Conservation (phyloP, 805 yeast species). For the Wickerhamomyces subpelliculosus region DNA sequence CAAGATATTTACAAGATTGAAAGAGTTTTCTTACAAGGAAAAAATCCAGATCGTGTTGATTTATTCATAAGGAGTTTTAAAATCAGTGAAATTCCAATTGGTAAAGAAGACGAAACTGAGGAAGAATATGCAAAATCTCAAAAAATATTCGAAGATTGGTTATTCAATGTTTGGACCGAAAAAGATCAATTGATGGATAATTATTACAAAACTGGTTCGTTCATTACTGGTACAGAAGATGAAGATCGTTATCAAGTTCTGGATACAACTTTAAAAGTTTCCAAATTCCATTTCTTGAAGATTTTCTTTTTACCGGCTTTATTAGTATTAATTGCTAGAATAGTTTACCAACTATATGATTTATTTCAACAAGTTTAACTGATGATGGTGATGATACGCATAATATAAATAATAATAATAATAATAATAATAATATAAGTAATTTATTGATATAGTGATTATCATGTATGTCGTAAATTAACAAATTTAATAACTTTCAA, state of each 20-base stretch:
- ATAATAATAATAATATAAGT: no score
- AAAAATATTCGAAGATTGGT: conserved; percentile 64
- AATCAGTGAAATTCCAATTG: conserved; percentile 58
- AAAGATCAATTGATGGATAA: conserved; percentile 69
- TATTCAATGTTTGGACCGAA: conserved; percentile 62
- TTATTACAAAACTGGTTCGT: conserved; percentile 51
- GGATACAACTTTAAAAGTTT: conserved; percentile 15
- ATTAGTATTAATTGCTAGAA: conserved; percentile 13
- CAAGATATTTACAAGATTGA: conserved; percentile 68
- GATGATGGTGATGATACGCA: no score
- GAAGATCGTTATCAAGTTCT: conserved; percentile 10
- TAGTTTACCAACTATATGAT: neutral
- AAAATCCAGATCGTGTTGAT: conserved; percentile 61
- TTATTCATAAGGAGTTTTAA: conserved; percentile 56
- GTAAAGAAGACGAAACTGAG: conserved; percentile 38
- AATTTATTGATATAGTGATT: no score
- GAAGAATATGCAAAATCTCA: conserved; percentile 34
- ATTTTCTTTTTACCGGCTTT: conserved; percentile 27
- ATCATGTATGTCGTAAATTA: neutral
- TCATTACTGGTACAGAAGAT: conserved; percentile 22
- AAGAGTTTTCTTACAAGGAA: conserved; percentile 58
- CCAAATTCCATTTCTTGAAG: conserved; percentile 21
- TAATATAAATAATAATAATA: no score
- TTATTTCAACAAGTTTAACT: neutral
- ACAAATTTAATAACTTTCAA: no score